A percentile compares a stretch with the other conserved stretches of the same genome.
Evolutionary conservation across 352 stramenopile species (phyloP).

Genomic region (Phytophthora hibernalis): DNA sequence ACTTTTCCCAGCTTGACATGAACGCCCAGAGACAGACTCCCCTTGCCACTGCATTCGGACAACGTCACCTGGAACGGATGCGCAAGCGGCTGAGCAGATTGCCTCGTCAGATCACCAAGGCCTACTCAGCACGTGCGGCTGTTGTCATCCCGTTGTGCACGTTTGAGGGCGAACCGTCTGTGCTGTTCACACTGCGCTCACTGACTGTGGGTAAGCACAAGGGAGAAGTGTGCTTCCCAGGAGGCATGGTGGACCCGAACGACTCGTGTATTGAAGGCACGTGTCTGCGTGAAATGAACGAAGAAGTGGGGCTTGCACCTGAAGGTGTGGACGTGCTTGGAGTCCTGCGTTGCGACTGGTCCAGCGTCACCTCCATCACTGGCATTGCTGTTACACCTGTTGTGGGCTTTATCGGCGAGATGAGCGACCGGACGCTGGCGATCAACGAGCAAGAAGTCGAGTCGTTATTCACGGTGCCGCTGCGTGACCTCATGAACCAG

Average conservation of each 20-base stretch:
- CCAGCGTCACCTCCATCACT: slow-evolving; percentile 94
- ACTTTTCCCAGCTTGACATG: slow-evolving; percentile 54
- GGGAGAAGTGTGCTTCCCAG: slow-evolving; percentile 97
- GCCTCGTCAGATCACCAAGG: slow-evolving; percentile 94
- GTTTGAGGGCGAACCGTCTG: slow-evolving; percentile 93
- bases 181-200: slow-evolving; percentile 97
- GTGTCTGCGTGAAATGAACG: slow-evolving; percentile 97
- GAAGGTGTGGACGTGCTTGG: slow-evolving; percentile 93
- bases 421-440: slow-evolving; percentile 89
- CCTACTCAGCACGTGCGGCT: slow-evolving; percentile 90
- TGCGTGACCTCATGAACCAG: slow-evolving; percentile 88
- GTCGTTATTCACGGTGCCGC: slow-evolving; percentile 95
- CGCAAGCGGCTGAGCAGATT: slow-evolving; percentile 95
- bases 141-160: slow-evolving; percentile 98
- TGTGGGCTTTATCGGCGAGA: slow-evolving; percentile 95
- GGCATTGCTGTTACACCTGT: slow-evolving; percentile 98
- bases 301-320: slow-evolving; percentile 94
- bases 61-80: slow-evolving; percentile 92
- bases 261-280: slow-evolving; percentile 95
- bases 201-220: slow-evolving; percentile 93
- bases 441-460: slow-evolving; percentile 97
- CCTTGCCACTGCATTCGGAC: slow-evolving; percentile 80
- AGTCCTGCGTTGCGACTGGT: slow-evolving; percentile 96
- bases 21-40: slow-evolving; percentile 53
- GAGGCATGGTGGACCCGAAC: slow-evolving; percentile 94